Conservation (phyloP, 805 yeast genomes). For the Nematodospora valgi region DNA sequence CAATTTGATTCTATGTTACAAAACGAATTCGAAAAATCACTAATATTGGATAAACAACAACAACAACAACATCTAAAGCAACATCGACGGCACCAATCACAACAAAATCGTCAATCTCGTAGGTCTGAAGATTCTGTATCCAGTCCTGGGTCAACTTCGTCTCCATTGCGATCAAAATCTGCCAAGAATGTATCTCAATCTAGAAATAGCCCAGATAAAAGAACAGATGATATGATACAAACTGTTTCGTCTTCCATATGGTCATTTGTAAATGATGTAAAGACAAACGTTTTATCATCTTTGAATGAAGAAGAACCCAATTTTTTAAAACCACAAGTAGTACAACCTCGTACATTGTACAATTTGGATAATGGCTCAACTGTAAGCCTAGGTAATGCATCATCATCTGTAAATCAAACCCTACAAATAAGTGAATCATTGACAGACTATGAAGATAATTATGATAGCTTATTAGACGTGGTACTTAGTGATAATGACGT, state of each 20-base stretch:
- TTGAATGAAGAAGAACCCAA: conserved; percentile 16
- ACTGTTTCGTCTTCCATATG: conserved; percentile 40
- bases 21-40: conserved; percentile 56
- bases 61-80: conserved; percentile 1
- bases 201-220: not conserved
- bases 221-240: conserved; percentile 36
- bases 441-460: not conserved
- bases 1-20: conserved; percentile 67
- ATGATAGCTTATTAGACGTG: conserved; percentile 2
- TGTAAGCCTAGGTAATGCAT: conserved; percentile 13
- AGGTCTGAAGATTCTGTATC: conserved; percentile 26
- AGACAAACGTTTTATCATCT: conserved; percentile 29
- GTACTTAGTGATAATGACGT: conserved; percentile 8
- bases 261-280: conserved; percentile 43
- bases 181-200: conserved; percentile 9
- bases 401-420: too few species aligned
- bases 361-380: conserved; percentile 27
- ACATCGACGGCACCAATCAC: not conserved
- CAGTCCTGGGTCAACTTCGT: conserved; percentile 19
- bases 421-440: not conserved
- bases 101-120: conserved; percentile 9
- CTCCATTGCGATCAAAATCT: conserved; percentile 25
- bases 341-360: conserved; percentile 9
- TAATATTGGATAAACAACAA: conserved; percentile 11
- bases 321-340: not conserved